Evolutionary conservation across 371 early-diverging fungal genomes (phyloP).

Genomic region (Blakeslea trispora): DNA sequence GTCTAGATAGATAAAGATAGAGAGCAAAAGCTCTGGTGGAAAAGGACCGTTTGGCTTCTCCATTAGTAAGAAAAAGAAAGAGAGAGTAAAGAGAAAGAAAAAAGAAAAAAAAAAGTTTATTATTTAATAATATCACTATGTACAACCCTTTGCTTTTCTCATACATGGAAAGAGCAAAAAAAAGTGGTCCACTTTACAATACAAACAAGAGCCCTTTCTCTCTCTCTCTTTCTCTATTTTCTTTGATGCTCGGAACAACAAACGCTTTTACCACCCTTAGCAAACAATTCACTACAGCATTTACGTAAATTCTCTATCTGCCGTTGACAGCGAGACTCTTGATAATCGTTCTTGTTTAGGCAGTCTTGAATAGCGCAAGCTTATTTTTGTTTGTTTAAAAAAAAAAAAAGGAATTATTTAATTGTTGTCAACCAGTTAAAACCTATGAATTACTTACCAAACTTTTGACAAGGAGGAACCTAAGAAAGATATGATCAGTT

Average conservation of each 20-base stretch:
- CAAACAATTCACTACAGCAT: conserved; percentile 65
- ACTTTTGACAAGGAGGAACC: conserved; percentile 36
- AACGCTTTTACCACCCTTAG: conserved; percentile 59
- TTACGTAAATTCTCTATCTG: conserved; percentile 54
- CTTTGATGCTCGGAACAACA: conserved; percentile 63
- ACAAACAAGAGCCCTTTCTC: conserved; percentile 1
- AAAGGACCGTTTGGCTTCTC: conserved; percentile 18
- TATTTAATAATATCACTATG: background rate
- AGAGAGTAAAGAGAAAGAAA: conserved; percentile 12
- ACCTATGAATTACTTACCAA: no score
- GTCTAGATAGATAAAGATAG: conserved; percentile 40
- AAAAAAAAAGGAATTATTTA: background rate
- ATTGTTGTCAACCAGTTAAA: background rate
- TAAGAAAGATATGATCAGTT: background rate
- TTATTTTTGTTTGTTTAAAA: conserved; percentile 1
- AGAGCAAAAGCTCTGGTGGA: conserved; percentile 43
- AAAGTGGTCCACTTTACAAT: conserved; percentile 3
- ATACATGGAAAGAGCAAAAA: background rate
- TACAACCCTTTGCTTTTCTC: background rate
- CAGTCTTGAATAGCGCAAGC: conserved; percentile 78
- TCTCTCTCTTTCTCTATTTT: conserved; percentile 18
- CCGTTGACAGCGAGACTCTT: conserved; percentile 64
- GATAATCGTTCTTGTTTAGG: conserved; percentile 63
- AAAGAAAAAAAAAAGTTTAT: conserved; percentile 5
- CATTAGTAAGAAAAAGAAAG: conserved; percentile 8